Conservation (phyloP, 306 rosid genomes). For the Vigna nakashimae region DNA sequence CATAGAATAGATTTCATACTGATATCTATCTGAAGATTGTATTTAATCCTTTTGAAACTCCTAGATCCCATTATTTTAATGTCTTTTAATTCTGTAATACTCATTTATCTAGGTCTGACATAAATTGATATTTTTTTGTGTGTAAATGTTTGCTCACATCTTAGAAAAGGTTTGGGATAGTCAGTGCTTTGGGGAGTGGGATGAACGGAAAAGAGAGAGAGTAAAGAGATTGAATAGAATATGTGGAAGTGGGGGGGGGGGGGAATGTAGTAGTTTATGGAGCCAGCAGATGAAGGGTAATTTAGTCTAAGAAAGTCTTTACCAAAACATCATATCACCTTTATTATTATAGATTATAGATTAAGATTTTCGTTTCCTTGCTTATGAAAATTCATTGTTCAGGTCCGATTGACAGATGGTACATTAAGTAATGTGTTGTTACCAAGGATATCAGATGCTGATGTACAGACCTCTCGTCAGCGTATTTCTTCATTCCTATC, state of each 20-base stretch:
- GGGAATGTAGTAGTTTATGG: background rate
- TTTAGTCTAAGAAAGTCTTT: background rate
- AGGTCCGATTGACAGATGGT: slow-evolving; percentile 80
- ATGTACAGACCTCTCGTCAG: slow-evolving; percentile 81
- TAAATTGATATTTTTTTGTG: background rate
- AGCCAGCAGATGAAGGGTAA: background rate
- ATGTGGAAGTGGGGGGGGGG: background rate
- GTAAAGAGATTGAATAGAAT: background rate
- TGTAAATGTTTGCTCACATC: background rate
- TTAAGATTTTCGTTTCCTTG: slow-evolving; percentile 17
- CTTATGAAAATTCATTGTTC: slow-evolving; percentile 43
- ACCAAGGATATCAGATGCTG: slow-evolving; percentile 81
- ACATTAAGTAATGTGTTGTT: slow-evolving; percentile 59
- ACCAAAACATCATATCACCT: background rate
- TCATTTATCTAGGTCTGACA: slow-evolving; percentile 6
- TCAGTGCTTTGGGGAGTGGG: background rate
- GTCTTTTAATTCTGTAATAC: slow-evolving; percentile 22
- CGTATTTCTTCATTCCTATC: slow-evolving; percentile 84
- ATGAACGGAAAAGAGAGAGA: background rate
- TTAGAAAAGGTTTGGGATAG: background rate
- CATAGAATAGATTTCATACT: slow-evolving; percentile 6
- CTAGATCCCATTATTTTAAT: slow-evolving; percentile 2
- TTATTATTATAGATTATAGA: background rate
- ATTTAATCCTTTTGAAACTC: slow-evolving; percentile 17
- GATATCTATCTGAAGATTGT: slow-evolving; percentile 14